A percentile compares a stretch with the other conserved stretches of the same genome.
phyloP scores from a whole-genome alignment of 306 rosid species.

The Comarum palustre region DNA sequence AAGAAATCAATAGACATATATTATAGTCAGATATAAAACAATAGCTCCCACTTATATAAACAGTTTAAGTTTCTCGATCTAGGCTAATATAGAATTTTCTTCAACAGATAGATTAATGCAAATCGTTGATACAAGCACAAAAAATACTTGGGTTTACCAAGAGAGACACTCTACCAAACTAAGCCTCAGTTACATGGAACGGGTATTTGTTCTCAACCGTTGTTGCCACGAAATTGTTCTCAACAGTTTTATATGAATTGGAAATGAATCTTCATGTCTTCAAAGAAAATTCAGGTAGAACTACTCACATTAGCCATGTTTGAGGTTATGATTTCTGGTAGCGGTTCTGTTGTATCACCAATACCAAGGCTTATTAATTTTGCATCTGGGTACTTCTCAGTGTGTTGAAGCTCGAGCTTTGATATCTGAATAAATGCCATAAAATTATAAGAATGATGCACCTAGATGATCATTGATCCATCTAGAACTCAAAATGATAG shows the following conservation, averaged over 20 bases:
- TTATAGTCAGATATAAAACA: not conserved
- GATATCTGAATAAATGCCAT: constrained; percentile 47
- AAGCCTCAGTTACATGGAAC: not conserved
- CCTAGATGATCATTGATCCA: not conserved
- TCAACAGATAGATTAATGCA: not conserved
- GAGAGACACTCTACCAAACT: not conserved
- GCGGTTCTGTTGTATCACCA: constrained; percentile 73
- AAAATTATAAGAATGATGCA: not conserved
- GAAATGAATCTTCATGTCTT: not conserved
- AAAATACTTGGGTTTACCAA: not conserved
- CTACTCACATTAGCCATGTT: constrained; percentile 51
- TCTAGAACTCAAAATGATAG: not conserved
- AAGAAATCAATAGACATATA: not conserved
- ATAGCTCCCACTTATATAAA: not conserved
- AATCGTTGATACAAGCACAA: not conserved
- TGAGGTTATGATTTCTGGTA: constrained; percentile 56
- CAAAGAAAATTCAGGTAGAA: not conserved
- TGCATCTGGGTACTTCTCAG: constrained; percentile 55
- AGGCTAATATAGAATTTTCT: not conserved
- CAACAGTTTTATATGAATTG: not conserved
- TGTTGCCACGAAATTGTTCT: not conserved
- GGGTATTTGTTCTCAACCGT: not conserved
- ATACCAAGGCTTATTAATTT: constrained; percentile 62
- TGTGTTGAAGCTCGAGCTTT: constrained; percentile 47
- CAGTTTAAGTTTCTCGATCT: not conserved